Percentiles rank a stretch among this genome's conserved stretches.
Evolutionary conservation across 805 yeast genomes (phyloP).

Genomic region (Saccharomycopsis amapae): DNA sequence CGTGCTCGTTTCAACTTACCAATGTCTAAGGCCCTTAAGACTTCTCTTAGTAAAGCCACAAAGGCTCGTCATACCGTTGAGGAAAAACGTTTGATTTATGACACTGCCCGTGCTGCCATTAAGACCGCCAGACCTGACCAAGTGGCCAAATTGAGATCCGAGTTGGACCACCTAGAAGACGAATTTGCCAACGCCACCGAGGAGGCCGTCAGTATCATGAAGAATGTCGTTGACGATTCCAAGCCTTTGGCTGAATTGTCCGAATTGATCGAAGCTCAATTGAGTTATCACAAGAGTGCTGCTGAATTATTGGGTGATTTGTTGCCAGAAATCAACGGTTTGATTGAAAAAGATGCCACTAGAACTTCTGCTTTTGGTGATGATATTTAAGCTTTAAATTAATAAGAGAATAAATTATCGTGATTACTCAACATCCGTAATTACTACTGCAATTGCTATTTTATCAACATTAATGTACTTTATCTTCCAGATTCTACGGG

Average conservation of each 20-base stretch:
- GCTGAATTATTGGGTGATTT: conserved; percentile 56
- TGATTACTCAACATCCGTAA: neutral
- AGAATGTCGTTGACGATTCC: conserved; percentile 65
- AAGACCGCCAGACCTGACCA: conserved; percentile 51
- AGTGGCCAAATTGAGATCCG: conserved; percentile 66
- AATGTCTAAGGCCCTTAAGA: conserved; percentile 53
- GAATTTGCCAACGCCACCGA: conserved; percentile 86
- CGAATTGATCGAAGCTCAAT: conserved; percentile 70
- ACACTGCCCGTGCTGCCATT: conserved; percentile 58
- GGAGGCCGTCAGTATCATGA: conserved; percentile 78
- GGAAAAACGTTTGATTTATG: conserved; percentile 70
- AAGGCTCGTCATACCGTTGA: conserved; percentile 68
- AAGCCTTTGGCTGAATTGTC: conserved; percentile 59
- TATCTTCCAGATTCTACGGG: neutral
- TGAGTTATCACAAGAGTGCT: conserved; percentile 74
- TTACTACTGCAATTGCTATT: neutral
- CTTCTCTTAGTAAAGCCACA: conserved; percentile 54
- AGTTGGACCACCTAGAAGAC: conserved; percentile 80
- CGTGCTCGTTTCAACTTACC: conserved; percentile 62
- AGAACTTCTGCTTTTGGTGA: conserved; percentile 22
- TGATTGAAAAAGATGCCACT: conserved; percentile 44
- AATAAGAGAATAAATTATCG: neutral
- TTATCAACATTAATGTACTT: neutral
- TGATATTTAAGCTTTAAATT: conserved; percentile 14
- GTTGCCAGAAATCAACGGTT: conserved; percentile 54